These are phyloP conservation scores for Colletotrichum echinochloae DNA, from an alignment of 2,329 filamentous ascomycete genomes.

Conservation along the genomic window DNA sequence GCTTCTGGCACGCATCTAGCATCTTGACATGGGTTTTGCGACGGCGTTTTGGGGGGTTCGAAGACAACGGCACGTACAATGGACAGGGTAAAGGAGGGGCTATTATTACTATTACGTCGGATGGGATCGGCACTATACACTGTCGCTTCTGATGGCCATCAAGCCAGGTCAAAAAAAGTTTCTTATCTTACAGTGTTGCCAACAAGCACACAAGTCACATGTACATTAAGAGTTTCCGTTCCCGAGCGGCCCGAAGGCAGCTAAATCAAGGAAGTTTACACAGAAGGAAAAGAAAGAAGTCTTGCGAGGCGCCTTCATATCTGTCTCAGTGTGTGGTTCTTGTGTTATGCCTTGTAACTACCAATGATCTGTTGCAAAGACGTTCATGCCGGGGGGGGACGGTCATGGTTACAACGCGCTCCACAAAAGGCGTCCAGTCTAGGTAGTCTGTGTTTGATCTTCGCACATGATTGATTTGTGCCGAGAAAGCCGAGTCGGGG, in stretches of 20 bases:
- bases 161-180: constrained; percentile 31
- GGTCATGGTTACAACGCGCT: background rate
- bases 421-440: constrained; percentile 11
- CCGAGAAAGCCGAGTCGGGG: constrained; percentile 1
- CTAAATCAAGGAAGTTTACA: constrained; percentile 30
- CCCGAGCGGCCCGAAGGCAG: constrained; percentile 13
- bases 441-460: constrained; percentile 26
- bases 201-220: constrained; percentile 15
- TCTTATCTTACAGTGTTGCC: constrained; percentile 2
- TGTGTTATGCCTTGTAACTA: background rate
- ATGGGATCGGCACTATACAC: constrained; percentile 10
- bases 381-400: constrained; percentile 14
- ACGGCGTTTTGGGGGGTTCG: constrained; percentile 36
- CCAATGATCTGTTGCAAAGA: constrained; percentile 13
- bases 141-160: constrained; percentile 22
- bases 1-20: constrained; percentile 26
- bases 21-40: constrained; percentile 28
- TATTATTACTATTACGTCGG: background rate
- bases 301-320: background rate
- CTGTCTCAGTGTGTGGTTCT: constrained; percentile 9
- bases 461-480: constrained; percentile 18
- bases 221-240: constrained; percentile 36
- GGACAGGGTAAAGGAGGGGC: background rate
- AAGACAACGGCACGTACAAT: constrained; percentile 15
- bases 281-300: background rate